Base-by-base conservation (phyloP, 164 flowering plant genomes). In the Amborella trichopoda region DNA sequence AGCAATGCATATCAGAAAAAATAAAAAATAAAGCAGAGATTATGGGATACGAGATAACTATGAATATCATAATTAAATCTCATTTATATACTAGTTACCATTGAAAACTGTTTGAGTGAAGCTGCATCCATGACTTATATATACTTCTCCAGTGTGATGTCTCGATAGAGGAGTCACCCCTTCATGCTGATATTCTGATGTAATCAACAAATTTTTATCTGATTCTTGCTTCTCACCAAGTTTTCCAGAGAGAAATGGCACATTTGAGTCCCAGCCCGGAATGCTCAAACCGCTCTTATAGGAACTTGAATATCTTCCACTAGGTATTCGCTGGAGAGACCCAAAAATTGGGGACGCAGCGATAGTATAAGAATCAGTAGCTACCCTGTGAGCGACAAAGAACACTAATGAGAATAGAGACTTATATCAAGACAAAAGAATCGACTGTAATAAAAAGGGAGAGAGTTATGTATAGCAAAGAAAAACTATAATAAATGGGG, bases 31-130 rank as follows among this genome's bases (percentile, higher is more conserved):
- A 34, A 37, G 22, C n/a, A 22, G 37, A 38, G 20, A 16, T 16
- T 18, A 37, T 37, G 12, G 14, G 20, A 16, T 10, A 38, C 20
- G 41, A 6, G 13, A 37, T 8, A 6, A 38, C 8, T 22, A 12
- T 38, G 14, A 11, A n/a, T 16, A 1, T 16, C 9, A 4, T 9
- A 6, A 38, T 38, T 38, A 38, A 38, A n/a, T 38, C 8, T 16
- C 16, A 10, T 6, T 38, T 9, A 38, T 18, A 10, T 16, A 34
- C 6, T 26, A 40, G 45, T 48, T 68, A 86, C 98, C 85, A 68
- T 91, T 91, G 55, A 91, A 86, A 14, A 91, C 69, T 22, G 96
- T 91, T 60, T 91, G 96, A 44, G 77, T 69, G 19, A 84, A 65
- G 73, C 70, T 83, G 59, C 98, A 91, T 47, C 90, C 94, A 52